These are phyloP conservation scores for Hevea brasiliensis DNA, from an alignment of 345 rosid species.

Conservation along the genomic window DNA sequence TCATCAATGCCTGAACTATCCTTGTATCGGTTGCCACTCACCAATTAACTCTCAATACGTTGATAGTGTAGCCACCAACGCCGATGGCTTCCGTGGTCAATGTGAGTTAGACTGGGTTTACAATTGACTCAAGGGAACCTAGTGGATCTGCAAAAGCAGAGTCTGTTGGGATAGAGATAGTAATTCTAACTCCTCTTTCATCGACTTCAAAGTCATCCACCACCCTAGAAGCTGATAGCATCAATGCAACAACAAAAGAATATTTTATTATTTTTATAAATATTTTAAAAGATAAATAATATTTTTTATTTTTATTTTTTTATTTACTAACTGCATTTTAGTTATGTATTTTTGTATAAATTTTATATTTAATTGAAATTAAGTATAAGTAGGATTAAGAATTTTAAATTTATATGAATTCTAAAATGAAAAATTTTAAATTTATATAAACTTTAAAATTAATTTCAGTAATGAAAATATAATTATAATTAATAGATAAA, in stretches of 20 bases:
- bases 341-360: too few relatives aligned
- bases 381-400: too few relatives aligned
- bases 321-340: too few relatives aligned
- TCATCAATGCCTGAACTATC: slow-evolving; percentile 71
- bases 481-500: too few relatives aligned
- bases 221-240: slow-evolving; percentile 80
- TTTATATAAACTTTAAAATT: too few relatives aligned
- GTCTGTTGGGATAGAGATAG: slow-evolving; percentile 85
- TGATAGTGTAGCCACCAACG: slow-evolving; percentile 74
- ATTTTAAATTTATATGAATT: too few relatives aligned
- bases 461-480: too few relatives aligned
- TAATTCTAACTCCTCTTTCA: slow-evolving; percentile 87
- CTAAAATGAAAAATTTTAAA: too few relatives aligned
- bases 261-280: too few relatives aligned
- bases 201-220: slow-evolving; percentile 67
- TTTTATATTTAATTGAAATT: too few relatives aligned
- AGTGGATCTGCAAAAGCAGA: slow-evolving; percentile 75
- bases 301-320: too few relatives aligned
- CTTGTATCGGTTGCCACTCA: slow-evolving; percentile 77
- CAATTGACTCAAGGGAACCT: slow-evolving; percentile 84
- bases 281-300: too few relatives aligned
- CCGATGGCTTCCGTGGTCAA: slow-evolving; percentile 80
- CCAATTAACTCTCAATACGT: slow-evolving; percentile 75
- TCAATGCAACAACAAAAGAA: slow-evolving; percentile 77
- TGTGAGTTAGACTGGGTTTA: slow-evolving; percentile 88